These are phyloP conservation scores for Curvularia verruculosa DNA, from an alignment of 2,329 filamentous ascomycete species.

Conservation along the genomic window DNA sequence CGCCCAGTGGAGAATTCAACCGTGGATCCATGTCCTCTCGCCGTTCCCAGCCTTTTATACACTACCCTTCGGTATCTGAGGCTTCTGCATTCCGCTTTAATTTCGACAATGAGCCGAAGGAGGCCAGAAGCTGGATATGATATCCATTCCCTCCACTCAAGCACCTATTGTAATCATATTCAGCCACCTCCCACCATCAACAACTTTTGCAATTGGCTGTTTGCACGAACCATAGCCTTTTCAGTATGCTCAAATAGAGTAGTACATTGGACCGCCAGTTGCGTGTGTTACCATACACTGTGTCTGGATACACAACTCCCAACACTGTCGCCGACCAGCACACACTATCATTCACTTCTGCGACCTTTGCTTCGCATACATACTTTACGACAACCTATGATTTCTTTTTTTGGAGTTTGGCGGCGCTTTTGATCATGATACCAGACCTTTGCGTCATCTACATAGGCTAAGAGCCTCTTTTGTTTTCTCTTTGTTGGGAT, in stretches of 20 bases:
- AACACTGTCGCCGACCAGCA: constrained; percentile 16
- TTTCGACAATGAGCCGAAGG: constrained; percentile 33
- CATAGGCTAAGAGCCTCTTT: constrained; percentile 35
- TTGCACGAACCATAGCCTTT: constrained; percentile 1
- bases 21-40: constrained; percentile 35
- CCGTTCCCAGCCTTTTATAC: constrained; percentile 41
- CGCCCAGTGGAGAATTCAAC: constrained; percentile 37
- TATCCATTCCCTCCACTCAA: background rate
- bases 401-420: constrained; percentile 37
- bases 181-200: background rate
- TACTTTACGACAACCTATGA: constrained; percentile 40
- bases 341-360: constrained; percentile 17
- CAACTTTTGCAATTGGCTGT: background rate
- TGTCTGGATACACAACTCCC: constrained; percentile 17
- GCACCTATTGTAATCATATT: background rate
- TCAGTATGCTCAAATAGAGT: constrained; percentile 7
- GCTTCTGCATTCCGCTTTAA: constrained; percentile 47
- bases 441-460: constrained; percentile 47
- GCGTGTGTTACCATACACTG: constrained; percentile 17
- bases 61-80: constrained; percentile 49
- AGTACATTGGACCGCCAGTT: constrained; percentile 14
- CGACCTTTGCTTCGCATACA: constrained; percentile 24
- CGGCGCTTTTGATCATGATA: constrained; percentile 42
- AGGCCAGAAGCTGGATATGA: constrained; percentile 29
- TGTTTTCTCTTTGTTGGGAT: constrained; percentile 15